These are phyloP conservation scores for Rhynchosporium agropyri DNA, from an alignment of 2,329 filamentous ascomycete species.

Conservation along the genomic window DNA sequence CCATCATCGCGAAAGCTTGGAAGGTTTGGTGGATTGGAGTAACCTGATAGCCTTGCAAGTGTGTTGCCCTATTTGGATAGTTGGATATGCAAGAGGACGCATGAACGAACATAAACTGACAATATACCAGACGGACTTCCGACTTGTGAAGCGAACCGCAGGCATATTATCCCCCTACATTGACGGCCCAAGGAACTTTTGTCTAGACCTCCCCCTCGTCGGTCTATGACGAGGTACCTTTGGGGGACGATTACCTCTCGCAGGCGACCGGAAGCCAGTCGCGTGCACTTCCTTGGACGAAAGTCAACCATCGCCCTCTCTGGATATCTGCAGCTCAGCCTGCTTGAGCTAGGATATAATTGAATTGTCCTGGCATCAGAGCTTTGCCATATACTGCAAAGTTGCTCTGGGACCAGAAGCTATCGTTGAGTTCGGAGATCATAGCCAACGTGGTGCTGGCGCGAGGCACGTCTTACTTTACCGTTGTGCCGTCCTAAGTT, in stretches of 20 bases:
- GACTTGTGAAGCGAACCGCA: constrained; percentile 3
- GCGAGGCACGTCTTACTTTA: constrained; percentile 6
- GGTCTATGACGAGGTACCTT: constrained; percentile 1
- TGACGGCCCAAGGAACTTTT: constrained; percentile 1
- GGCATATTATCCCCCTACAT: neutral
- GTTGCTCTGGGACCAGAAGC: constrained; percentile 1
- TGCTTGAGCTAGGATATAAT: constrained; percentile 27
- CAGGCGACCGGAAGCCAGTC: constrained; percentile 22
- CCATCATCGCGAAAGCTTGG: constrained; percentile 7
- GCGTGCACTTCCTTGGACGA: constrained; percentile 17
- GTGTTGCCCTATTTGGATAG: constrained; percentile 9
- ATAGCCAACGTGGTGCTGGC: constrained; percentile 12
- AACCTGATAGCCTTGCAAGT: constrained; percentile 5
- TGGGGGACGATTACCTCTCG: constrained; percentile 2
- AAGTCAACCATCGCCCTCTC: constrained; percentile 2
- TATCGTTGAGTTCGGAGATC: constrained; percentile 13
- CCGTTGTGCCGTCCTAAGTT: neutral
- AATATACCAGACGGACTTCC: constrained; percentile 3
- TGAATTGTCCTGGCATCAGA: constrained; percentile 14
- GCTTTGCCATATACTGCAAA: constrained; percentile 16
- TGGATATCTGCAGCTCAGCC: constrained; percentile 18
- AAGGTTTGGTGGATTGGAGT: neutral
- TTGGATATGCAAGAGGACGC: neutral
- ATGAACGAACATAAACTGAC: constrained; percentile 15
- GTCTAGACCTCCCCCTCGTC: neutral